Base-by-base conservation (phyloP, 345 rosid species). In the Eucalyptus polyanthemos region DNA sequence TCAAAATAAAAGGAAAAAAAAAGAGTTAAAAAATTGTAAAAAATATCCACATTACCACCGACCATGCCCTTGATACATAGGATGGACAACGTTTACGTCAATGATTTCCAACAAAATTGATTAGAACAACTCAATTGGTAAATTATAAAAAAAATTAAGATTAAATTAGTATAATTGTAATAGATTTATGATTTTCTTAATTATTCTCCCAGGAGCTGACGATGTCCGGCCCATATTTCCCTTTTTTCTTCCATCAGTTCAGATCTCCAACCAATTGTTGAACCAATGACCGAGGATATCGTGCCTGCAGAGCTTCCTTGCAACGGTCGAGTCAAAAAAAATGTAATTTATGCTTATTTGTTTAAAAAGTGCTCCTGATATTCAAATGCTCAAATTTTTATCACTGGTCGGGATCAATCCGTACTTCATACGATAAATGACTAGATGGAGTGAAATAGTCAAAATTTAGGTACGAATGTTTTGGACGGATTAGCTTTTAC, bases 151-250 rank as follows among this genome's bases (percentile, higher is more conserved):
- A 54, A 56, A 56, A 0, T 3, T 8, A 56, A 56, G 1, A 56
- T 56, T 22, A 9, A 22, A 56, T 22, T 56, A 56, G 6, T 0
- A 21, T 10, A 24, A 9, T 22, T 21, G 0, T 21, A 54, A 56
- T 56, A 56, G 0, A 22, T 56, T 56, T 22, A 24, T 22, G 62
- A 56, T 22, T 56, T 56, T 56, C 10, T 56, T 56, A 22, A 12
- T 22, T 21, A 56, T 22, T 56, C 27, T 56, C 60, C 7, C 15
- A 3, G 14, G n/a, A 58, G 29, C 65, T 12, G 2, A 60, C 0
- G 67, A 25, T 60, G 1, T 60, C 67, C n/a, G n/a, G 67, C 31
- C 67, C 67, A 60, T 27, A 60, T 60, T 60, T 60, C 16, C 31
- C 4, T 12, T 60, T 60, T 60, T 12, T 27, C 31, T 27, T 4